These are phyloP conservation scores for Fusarium musae DNA, from an alignment of 2,329 filamentous ascomycete genomes.

Conservation along the genomic window DNA sequence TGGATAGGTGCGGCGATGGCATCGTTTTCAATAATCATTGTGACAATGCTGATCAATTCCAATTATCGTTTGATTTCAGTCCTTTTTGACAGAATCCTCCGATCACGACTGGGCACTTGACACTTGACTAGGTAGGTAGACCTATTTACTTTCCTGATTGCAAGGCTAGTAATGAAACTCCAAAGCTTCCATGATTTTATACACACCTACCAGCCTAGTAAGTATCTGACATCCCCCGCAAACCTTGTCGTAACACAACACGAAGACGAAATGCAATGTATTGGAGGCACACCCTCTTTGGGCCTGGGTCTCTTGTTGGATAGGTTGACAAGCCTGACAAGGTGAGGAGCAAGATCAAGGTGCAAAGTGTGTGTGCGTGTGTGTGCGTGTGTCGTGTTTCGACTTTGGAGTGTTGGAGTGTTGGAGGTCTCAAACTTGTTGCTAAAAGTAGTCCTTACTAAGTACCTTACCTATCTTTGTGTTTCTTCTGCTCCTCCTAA, in stretches of 20 bases:
- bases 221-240: constrained; percentile 1
- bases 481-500: neutral
- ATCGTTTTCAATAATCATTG: neutral
- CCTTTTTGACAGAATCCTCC: constrained; percentile 16
- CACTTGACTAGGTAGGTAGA: neutral
- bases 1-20: neutral
- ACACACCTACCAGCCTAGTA: neutral
- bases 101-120: constrained; percentile 10
- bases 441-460: constrained; percentile 16
- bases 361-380: neutral
- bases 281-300: neutral
- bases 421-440: constrained; percentile 4
- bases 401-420: constrained; percentile 8
- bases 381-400: neutral
- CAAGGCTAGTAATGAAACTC: neutral
- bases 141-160: constrained; percentile 26
- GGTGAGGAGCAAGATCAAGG: constrained; percentile 3
- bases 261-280: neutral
- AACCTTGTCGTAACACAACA: constrained; percentile 2
- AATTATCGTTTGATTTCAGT: constrained; percentile 3
- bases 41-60: constrained; percentile 29
- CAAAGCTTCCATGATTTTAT: neutral
- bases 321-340: neutral
- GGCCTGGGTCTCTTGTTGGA: neutral
- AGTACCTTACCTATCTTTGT: neutral